Evolutionary conservation across 192 early-diverging fungal species (phyloP).

Genomic region (Geosiphon pyriformis): DNA sequence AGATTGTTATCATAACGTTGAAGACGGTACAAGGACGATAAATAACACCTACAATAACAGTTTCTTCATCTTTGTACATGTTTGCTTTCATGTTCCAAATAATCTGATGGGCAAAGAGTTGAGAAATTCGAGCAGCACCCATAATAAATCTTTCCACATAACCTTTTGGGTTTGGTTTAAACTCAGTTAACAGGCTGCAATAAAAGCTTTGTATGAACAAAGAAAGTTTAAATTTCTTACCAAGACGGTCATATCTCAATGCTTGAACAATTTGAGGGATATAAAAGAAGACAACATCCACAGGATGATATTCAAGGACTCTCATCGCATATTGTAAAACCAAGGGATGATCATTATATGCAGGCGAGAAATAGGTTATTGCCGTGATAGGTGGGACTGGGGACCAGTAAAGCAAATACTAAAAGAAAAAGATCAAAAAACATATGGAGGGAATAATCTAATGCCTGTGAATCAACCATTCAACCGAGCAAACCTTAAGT

Average conservation of each 20-base stretch:
- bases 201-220: not conserved
- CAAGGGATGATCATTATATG: slow-evolving; percentile 75
- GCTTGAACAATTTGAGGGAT: slow-evolving; percentile 98
- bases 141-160: slow-evolving; percentile 96
- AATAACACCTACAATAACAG: slow-evolving; percentile 18
- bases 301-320: slow-evolving; percentile 80
- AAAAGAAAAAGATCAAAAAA: slow-evolving; percentile 2
- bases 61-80: slow-evolving; percentile 52
- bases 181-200: too few species aligned
- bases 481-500: slow-evolving; percentile 22
- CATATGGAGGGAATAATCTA: too few species aligned
- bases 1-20: not conserved
- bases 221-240: not conserved
- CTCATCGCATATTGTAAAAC: slow-evolving; percentile 93
- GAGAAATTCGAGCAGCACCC: slow-evolving; percentile 87
- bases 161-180: too few species aligned
- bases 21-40: slow-evolving; percentile 16
- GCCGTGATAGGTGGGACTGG: slow-evolving; percentile 88
- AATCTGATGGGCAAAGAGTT: slow-evolving; percentile 99
- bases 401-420: slow-evolving; percentile 84
- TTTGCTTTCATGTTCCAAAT: slow-evolving; percentile 99
- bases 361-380: slow-evolving; percentile 69
- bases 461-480: not conserved
- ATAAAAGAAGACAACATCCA: slow-evolving; percentile 97
- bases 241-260: slow-evolving; percentile 72